phyloP scores from a whole-genome alignment of 2,329 filamentous ascomycete genomes.

The Xylaria sp. region DNA sequence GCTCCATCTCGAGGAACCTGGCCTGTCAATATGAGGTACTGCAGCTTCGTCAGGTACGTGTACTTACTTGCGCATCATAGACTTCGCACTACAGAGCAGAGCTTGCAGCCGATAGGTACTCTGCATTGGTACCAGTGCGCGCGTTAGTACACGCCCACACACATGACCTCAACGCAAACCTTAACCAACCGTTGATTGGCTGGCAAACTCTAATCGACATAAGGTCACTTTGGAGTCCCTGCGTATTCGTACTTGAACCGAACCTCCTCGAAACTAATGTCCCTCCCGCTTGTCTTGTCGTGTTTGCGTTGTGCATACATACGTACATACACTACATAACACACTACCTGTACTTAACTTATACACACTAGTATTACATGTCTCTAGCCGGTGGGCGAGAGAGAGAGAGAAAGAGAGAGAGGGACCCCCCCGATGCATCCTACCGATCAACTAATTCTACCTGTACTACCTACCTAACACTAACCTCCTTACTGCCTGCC shows the following conservation, averaged over 20 bases:
- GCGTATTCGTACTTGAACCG: constrained; percentile 33
- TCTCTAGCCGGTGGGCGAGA: neutral
- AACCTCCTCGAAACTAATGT: constrained; percentile 20
- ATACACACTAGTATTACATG: too few relatives aligned
- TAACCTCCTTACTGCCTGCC: neutral
- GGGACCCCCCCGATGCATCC: neutral
- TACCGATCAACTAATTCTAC: neutral
- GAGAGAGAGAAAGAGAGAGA: neutral
- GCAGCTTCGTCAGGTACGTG: constrained; percentile 19
- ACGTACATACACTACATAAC: neutral
- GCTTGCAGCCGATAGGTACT: neutral
- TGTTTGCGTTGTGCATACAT: constrained; percentile 21
- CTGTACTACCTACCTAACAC: neutral
- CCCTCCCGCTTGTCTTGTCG: constrained; percentile 8
- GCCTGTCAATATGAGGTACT: constrained; percentile 23
- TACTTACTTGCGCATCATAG: constrained; percentile 3
- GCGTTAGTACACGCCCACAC: constrained; percentile 15
- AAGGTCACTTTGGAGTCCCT: constrained; percentile 22
- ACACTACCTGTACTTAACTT: too few relatives aligned
- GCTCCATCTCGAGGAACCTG: neutral
- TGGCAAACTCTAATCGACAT: constrained; percentile 8
- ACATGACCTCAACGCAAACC: constrained; percentile 29
- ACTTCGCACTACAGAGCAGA: neutral
- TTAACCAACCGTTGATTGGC: constrained; percentile 28
- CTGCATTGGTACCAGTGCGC: constrained; percentile 18